Base-by-base conservation (phyloP, 495 filamentous ascomycete species). In the Penicillium psychrofluorescens region DNA sequence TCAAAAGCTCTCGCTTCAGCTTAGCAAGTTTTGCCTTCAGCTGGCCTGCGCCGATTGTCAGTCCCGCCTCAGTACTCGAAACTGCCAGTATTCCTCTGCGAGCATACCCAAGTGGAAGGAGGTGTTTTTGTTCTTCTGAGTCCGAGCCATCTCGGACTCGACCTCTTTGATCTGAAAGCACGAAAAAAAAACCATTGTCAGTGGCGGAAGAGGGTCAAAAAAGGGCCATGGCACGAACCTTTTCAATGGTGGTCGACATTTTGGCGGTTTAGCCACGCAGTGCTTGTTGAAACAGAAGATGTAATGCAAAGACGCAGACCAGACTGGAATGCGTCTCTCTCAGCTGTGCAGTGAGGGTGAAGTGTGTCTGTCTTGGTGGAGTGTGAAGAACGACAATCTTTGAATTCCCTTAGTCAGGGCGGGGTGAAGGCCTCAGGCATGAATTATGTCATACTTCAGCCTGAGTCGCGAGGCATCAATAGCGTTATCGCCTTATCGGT, bases 11-110 rank as follows among this genome's bases (percentile, higher is more conserved):
- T 66, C 88, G 79, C 73, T 95, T 95, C 56, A 98, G 72, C 70
- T 97, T 98, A 14, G 92, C 91, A 63, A 98, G 86, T 71, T 98
- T 98, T 36, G 92, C 92, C 70, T 98, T 98, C 57, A 98, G 72
- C 75, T 96, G 92, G 59, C 90, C 89, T 79, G 49, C 40, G 51
- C 29, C 36, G 27, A 31, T 45, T 54, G 55, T 72, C 48, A 70
- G 58, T 37, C 37, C 35, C 12, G 42, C 45, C 33, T 35, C 14
- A 36, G 36, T 22, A 31, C 30, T 51, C 31, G n/a, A 37, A 35
- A 35, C 45, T 14, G 30, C 27, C 39, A 32, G 31, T 46, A 36
- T 16, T 45, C 5, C 14, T 36, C 37, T 14, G 36, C 11, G 39
- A 31, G 34, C 68, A 55, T 72, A 78, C 81, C 82, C 61, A 86